Evolutionary conservation across 2,329 filamentous ascomycete species (phyloP), one percentile per base, ranked within the genome.

Genomic region (Hypomyces rosellus): DNA sequence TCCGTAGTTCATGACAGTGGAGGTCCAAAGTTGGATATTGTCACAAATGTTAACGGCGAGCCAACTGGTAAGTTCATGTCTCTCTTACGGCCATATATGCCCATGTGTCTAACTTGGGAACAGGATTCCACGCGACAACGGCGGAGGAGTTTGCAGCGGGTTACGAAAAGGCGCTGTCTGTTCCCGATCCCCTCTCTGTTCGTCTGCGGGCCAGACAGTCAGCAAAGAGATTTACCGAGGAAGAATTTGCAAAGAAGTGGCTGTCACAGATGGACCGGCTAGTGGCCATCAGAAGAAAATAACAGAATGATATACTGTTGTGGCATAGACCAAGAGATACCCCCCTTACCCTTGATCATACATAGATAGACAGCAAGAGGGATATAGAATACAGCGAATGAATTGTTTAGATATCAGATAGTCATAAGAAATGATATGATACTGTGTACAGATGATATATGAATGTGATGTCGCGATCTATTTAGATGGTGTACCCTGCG

Each of bases 1-100:
- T 84, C 86, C 5, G 91, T 99, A 0, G 93, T 97, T 8, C 93
- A 99, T 62, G 77, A 96, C 67, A 93, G 88, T 46, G 93, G 92
- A 8, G 93, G 93, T 0, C 93, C 93, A 2, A 96, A 93, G 69
- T 70, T 89, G 55, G 93, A 99, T 65, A 99, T 99, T 58, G 92
- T 97, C 14, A 80, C 89, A 9, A 78, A 87, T 11, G 73, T 93
- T 34, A 84, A 93, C 56, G 89, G 88, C 4, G 72, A 85, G 56
- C 82, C 86, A 11, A 96, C 88, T 33, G 87, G 87, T 89, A 68
- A 64, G 74, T 64, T 11, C 34, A n/a, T 37, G 6, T 45, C 15
- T 12, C 16, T 2, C 37, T 5, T n/a, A 11, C 14, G 20, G 34
- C 20, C 20, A 20, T 20, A 20, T 42, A 5, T 39, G 12, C 16